Evolutionary conservation across 768 basidiomycete genomes (phyloP).

Genomic region (Hygrophorus russula): DNA sequence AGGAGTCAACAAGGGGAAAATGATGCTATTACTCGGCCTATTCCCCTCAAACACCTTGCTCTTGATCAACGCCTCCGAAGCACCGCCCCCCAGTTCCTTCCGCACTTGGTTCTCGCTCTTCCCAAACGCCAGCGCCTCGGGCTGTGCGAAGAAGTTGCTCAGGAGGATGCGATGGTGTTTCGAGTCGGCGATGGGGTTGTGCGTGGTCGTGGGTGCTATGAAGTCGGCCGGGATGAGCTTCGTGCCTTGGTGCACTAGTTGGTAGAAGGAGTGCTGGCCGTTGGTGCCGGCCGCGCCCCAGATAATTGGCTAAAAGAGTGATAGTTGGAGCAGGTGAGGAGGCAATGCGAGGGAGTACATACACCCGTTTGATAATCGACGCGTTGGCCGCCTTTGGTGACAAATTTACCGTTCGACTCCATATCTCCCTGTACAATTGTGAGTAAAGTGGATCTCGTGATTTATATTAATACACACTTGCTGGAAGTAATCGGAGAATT

Average conservation of each 20-base stretch:
- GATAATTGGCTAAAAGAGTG: conserved; percentile 69
- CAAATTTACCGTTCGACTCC: conserved; percentile 97
- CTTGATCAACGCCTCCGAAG: conserved; percentile 82
- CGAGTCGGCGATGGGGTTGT: conserved; percentile 78
- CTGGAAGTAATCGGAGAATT: conserved; percentile 99
- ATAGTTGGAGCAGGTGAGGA: neutral
- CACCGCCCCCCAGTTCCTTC: conserved; percentile 50
- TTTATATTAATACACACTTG: conserved; percentile 35
- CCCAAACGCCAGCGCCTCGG: conserved; percentile 95
- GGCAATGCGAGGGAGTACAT: conserved; percentile 19
- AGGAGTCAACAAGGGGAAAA: conserved; percentile 91
- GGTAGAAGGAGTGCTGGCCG: conserved; percentile 99
- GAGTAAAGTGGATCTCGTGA: neutral
- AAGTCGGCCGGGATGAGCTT: conserved; percentile 90
- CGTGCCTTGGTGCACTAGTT: conserved; percentile 90
- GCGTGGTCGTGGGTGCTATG: conserved; percentile 79
- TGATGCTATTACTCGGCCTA: conserved; percentile 89
- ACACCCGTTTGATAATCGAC: conserved; percentile 97
- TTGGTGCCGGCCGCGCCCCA: conserved; percentile 99
- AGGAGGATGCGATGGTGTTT: conserved; percentile 97
- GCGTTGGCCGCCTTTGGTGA: conserved; percentile 88
- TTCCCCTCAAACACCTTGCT: conserved; percentile 98
- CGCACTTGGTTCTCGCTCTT: conserved; percentile 87
- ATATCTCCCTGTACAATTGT: conserved; percentile 65
- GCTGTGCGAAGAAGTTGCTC: conserved; percentile 97